A percentile compares a stretch with the other conserved stretches of the same genome.
phyloP scores from a whole-genome alignment of 2,329 filamentous ascomycete genomes.

The Fusarium sulawesiense region DNA sequence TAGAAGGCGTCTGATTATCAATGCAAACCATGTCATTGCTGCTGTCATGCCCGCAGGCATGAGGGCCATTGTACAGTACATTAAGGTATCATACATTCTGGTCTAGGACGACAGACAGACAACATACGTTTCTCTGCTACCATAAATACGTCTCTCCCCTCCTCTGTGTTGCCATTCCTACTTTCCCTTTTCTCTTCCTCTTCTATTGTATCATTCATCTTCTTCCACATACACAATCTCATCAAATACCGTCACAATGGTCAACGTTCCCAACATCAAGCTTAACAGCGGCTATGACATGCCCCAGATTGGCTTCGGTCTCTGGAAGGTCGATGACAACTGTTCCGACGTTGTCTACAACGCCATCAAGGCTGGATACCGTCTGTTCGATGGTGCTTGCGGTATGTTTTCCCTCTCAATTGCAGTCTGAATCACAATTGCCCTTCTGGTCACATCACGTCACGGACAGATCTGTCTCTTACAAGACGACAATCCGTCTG shows the following conservation, averaged over 20 bases:
- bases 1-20: conserved; percentile 41
- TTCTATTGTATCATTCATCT: conserved; percentile 4
- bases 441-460: neutral
- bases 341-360: conserved; percentile 84
- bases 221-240: conserved; percentile 9
- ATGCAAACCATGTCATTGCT: conserved; percentile 10
- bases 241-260: conserved; percentile 47
- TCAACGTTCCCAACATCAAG: conserved; percentile 62
- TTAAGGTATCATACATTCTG: conserved; percentile 20
- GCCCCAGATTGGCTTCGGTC: conserved; percentile 80
- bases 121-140: conserved; percentile 23
- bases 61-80: conserved; percentile 22
- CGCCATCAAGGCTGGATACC: conserved; percentile 72
- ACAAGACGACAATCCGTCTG: conserved; percentile 21
- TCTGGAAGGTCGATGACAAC: conserved; percentile 86
- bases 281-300: conserved; percentile 75
- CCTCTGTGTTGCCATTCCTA: conserved; percentile 16
- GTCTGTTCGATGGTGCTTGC: conserved; percentile 69
- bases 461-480: conserved; percentile 8
- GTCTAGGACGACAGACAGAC: conserved; percentile 13
- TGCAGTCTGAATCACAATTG: conserved; percentile 6
- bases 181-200: conserved; percentile 4
- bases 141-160: conserved; percentile 39
- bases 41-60: conserved; percentile 34
- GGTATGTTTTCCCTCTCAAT: conserved; percentile 56